These are phyloP conservation scores for Kwoniella shivajii DNA, from an alignment of 1,284 basidiomycete genomes.

Conservation along the genomic window DNA sequence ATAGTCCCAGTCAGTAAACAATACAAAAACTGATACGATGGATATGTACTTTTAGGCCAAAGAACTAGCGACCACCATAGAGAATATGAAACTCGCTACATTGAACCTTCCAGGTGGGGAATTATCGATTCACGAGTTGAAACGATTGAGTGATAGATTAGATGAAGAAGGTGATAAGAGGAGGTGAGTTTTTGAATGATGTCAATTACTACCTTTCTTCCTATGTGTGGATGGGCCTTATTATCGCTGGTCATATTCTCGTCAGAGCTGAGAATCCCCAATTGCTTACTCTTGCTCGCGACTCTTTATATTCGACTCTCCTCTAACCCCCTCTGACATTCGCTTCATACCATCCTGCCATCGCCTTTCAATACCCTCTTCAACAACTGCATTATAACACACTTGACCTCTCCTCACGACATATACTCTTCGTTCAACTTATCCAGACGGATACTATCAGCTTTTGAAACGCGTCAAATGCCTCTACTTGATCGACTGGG, in stretches of 20 bases:
- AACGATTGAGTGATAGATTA: conserved; percentile 15
- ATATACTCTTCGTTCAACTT: neutral
- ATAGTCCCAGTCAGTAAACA: too few relatives aligned
- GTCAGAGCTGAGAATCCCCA: neutral
- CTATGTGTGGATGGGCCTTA: too few relatives aligned
- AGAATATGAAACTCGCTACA: conserved; percentile 27
- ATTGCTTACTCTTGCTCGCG: neutral
- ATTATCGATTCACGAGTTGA: conserved; percentile 22
- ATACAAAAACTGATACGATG: too few relatives aligned
- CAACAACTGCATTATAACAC: too few relatives aligned
- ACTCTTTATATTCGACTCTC: too few relatives aligned
- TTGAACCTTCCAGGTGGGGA: conserved; percentile 33
- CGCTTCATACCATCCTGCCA: too few relatives aligned
- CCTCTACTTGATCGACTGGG: conserved; percentile 9
- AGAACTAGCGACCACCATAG: conserved; percentile 24
- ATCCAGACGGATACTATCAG: neutral
- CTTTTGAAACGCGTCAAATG: conserved; percentile 6
- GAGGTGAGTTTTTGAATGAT: conserved; percentile 20
- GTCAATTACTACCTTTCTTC: neutral
- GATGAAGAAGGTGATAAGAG: conserved; percentile 30
- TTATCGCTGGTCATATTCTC: too few relatives aligned
- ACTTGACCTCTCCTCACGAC: neutral
- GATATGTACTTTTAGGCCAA: conserved; percentile 32
- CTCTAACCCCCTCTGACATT: neutral
- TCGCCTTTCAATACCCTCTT: too few relatives aligned